A percentile compares a stretch with the other conserved stretches of the same genome.
phyloP scores from a whole-genome alignment of 75 land plant genomes.

The Cunninghamia lanceolata region DNA sequence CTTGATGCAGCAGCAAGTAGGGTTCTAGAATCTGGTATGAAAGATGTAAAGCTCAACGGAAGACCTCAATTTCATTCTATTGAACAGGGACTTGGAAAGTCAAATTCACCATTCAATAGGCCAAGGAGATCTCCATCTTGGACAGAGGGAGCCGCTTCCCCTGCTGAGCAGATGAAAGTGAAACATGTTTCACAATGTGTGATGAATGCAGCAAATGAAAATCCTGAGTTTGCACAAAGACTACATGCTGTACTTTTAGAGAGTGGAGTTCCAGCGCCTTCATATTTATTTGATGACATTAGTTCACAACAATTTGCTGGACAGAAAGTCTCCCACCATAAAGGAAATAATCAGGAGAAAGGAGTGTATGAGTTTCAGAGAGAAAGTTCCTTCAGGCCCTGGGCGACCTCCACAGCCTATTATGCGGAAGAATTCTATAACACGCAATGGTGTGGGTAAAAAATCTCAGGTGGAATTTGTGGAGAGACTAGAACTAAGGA shows the following conservation, averaged over 20 bases:
- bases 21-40: neutral
- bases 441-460: neutral
- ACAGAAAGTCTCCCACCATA: neutral
- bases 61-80: too few species aligned
- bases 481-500: neutral
- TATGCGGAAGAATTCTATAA: neutral
- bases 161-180: too few species aligned
- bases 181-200: too few species aligned
- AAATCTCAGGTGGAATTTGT: neutral
- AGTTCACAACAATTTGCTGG: conserved; percentile 5
- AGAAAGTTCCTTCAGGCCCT: neutral
- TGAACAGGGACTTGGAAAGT: too few species aligned
- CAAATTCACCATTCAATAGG: too few species aligned
- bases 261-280: conserved; percentile 67
- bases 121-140: too few species aligned
- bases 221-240: conserved; percentile 75
- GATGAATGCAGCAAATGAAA: too few species aligned
- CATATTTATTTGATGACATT: conserved; percentile 55
- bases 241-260: conserved; percentile 75
- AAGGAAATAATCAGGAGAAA: neutral
- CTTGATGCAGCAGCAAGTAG: too few species aligned
- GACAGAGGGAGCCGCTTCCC: too few species aligned
- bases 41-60: conserved; percentile 6
- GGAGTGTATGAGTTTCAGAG: neutral
- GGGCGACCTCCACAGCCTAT: neutral